phyloP scores from a whole-genome alignment of 2,329 filamentous ascomycete genomes.

The Fusarium xylarioides region DNA sequence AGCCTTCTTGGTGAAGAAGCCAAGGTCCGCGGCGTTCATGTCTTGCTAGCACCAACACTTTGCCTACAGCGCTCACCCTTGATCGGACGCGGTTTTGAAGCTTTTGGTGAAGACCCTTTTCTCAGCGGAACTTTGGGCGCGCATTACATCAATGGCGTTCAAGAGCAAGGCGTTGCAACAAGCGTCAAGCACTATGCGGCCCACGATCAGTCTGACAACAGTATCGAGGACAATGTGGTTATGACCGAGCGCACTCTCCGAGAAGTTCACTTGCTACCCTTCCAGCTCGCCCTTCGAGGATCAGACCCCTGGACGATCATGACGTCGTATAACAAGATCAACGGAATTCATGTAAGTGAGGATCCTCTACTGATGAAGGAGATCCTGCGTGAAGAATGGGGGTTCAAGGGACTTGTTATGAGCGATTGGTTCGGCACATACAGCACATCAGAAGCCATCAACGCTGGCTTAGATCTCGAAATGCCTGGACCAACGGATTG shows the following conservation, averaged over 20 bases:
- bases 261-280: conserved; percentile 47
- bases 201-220: conserved; percentile 48
- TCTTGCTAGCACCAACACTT: conserved; percentile 56
- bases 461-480: conserved; percentile 44
- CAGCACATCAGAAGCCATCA: conserved; percentile 43
- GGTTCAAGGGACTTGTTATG: conserved; percentile 31
- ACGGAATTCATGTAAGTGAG: conserved; percentile 48
- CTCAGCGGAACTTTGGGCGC: conserved; percentile 50
- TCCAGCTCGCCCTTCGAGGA: conserved; percentile 50
- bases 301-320: conserved; percentile 51
- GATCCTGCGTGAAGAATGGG: conserved; percentile 46
- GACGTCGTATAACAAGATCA: conserved; percentile 48
- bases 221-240: conserved; percentile 35
- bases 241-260: conserved; percentile 35
- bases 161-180: conserved; percentile 50
- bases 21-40: conserved; percentile 69
- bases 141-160: conserved; percentile 48
- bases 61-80: conserved; percentile 55
- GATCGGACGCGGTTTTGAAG: conserved; percentile 55
- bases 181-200: conserved; percentile 55
- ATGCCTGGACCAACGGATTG: conserved; percentile 48
- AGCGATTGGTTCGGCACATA: conserved; percentile 50
- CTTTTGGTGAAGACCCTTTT: conserved; percentile 53
- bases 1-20: conserved; percentile 64
- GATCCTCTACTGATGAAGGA: conserved; percentile 33